Evolutionary conservation across 1,284 basidiomycete species (phyloP), one percentile per base, ranked within the genome.

Genomic region (Anthracocystis setariae): DNA sequence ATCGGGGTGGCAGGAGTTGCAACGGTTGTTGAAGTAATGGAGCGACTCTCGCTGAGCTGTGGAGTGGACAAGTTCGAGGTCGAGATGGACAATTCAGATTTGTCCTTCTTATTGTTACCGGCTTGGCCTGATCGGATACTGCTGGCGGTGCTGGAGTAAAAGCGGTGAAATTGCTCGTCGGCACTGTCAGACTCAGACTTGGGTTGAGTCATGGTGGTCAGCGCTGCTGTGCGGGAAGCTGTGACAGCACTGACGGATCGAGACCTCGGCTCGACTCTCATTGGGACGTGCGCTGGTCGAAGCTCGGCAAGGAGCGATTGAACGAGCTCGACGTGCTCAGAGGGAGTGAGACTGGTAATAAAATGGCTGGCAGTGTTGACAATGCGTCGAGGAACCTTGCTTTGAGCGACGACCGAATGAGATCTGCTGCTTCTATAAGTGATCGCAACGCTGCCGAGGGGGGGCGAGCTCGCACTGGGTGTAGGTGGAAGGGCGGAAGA

Each of bases 401-500:
- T 59, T 4, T 46, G 46, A 3, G 42, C 50, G 29, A 55, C 45
- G 21, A 32, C 24, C 5, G 46, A 38, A 27, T 46, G 54, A 17
- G 20, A 25, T 20, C 23, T 44, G 29, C 40, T 54, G 29, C 13
- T 33, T 21, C 40, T 52, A 29, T 18, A 24, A 18, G n/a, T n/a
- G 45, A 20, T 12, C 35, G 38, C 15, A 5, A n/a, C 9, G 20
- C 20, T 8, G 40, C 27, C 27, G 33, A 43, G 45, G 9, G 25
- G 35, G 4, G 46, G 45, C 5, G 49, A 52, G 12, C 54, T n/a
- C n/a, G 23, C 18, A 32, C 32, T 33, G 2, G 60, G 67, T 4
- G 56, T 59, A 13, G 67, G 61, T 3, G 68, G 68, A 0, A 65
- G 50, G 29, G 68, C 62, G 9, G 56, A 29, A 12, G 29, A 33